These are phyloP conservation scores for Pulveroboletus ravenelii DNA, from an alignment of 768 basidiomycete genomes.

Conservation along the genomic window DNA sequence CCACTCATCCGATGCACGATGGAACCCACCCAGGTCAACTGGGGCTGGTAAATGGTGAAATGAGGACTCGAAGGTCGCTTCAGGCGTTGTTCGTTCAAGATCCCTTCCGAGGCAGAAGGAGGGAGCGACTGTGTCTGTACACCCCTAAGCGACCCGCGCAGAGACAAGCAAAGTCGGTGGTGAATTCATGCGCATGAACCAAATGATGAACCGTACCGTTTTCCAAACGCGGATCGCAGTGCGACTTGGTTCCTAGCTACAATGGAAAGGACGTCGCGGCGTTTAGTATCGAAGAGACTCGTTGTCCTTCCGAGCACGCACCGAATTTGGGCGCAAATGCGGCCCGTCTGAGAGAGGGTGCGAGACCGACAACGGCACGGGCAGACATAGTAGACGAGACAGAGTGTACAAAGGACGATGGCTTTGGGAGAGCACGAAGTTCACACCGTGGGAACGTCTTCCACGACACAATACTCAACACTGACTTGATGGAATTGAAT, in stretches of 20 bases:
- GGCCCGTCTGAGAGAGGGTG: constrained; percentile 50
- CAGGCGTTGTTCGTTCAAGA: constrained; percentile 85
- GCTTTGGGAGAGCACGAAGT: neutral
- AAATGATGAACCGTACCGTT: constrained; percentile 32
- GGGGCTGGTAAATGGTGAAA: constrained; percentile 94
- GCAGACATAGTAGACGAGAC: constrained; percentile 32
- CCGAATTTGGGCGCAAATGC: constrained; percentile 35
- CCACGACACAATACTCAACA: neutral
- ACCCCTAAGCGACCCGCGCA: constrained; percentile 30
- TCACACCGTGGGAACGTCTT: constrained; percentile 18
- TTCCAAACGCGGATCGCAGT: constrained; percentile 29
- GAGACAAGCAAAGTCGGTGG: neutral
- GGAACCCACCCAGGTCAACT: constrained; percentile 86
- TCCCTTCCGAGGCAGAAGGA: constrained; percentile 50
- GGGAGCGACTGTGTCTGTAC: constrained; percentile 65
- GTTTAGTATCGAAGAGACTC: neutral
- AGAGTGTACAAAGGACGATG: no score
- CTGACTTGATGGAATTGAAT: neutral
- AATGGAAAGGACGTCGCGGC: neutral
- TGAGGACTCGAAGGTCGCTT: constrained; percentile 90
- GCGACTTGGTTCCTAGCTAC: constrained; percentile 42
- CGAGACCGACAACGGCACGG: constrained; percentile 56
- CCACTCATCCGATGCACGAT: constrained; percentile 89
- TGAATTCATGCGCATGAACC: neutral
- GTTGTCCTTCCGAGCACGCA: constrained; percentile 8